Evolutionary conservation across 768 basidiomycete species (phyloP).

Genomic region (Tubosaeta sp.): DNA sequence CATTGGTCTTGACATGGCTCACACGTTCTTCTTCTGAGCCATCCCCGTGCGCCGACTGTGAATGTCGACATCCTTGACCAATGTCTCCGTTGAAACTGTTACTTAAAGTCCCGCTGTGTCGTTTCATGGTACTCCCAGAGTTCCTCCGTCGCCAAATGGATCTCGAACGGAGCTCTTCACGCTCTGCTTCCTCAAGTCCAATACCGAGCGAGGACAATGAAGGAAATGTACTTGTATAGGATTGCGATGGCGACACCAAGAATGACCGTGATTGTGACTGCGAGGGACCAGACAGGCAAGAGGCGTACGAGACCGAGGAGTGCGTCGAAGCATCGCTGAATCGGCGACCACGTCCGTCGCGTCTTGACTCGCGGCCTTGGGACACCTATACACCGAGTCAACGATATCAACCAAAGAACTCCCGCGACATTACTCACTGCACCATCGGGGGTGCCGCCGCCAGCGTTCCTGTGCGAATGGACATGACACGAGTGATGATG

Average conservation of each 20-base stretch:
- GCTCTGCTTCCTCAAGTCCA: constrained; percentile 22
- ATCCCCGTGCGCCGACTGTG: neutral
- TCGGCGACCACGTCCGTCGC: constrained; percentile 8
- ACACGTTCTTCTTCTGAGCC: neutral
- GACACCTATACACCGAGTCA: neutral
- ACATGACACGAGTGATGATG: neutral
- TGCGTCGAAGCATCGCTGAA: constrained; percentile 18
- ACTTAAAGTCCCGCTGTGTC: constrained; percentile 1
- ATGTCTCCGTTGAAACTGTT: neutral
- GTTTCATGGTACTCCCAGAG: constrained; percentile 11
- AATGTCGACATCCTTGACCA: neutral
- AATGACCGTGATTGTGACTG: constrained; percentile 16
- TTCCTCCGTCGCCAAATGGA: constrained; percentile 16
- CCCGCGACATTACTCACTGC: constrained; percentile 2
- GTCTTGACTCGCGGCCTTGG: constrained; percentile 2
- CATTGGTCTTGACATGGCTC: neutral
- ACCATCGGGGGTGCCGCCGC: neutral
- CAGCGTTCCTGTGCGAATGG: neutral
- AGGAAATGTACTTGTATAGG: constrained; percentile 12
- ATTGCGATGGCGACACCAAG: constrained; percentile 15
- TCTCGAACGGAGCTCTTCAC: constrained; percentile 18
- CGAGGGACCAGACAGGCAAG: constrained; percentile 20
- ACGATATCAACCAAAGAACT: neutral
- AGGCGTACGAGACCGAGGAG: constrained; percentile 15
- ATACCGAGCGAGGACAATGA: constrained; percentile 20